Evolutionary conservation across 169 alveolate genomes (phyloP).

Genomic region (Plasmodium billcollinsi): DNA sequence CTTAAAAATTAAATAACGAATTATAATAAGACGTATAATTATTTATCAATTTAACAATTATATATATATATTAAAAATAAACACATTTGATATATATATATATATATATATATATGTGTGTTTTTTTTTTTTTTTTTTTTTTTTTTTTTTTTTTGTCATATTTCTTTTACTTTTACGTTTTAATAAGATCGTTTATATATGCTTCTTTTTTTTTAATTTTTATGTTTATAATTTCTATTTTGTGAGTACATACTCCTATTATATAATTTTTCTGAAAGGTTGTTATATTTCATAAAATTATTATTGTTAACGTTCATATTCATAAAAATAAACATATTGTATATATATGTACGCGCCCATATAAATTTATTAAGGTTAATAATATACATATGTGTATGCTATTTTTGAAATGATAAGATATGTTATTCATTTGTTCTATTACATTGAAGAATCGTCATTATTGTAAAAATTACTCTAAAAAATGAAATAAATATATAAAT

Average conservation of each 20-base stretch:
- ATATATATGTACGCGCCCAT: neutral
- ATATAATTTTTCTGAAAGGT: slow-evolving; percentile 34
- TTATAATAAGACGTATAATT: no score
- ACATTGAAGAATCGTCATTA: slow-evolving; percentile 20
- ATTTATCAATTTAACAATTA: no score
- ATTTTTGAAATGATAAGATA: neutral
- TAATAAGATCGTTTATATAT: no score
- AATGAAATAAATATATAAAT: neutral
- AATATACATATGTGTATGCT: neutral
- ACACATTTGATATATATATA: no score
- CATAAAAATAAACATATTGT: slow-evolving; percentile 2
- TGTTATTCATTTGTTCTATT: neutral
- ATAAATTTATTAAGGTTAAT: neutral
- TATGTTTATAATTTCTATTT: slow-evolving; percentile 17
- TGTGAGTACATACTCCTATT: slow-evolving; percentile 37
- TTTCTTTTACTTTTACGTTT: no score
- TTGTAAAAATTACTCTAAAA: slow-evolving; percentile 11
- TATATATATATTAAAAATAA: no score
- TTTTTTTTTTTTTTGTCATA: neutral
- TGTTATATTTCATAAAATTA: neutral
- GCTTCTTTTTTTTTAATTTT: neutral
- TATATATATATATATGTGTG: no score
- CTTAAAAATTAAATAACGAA: no score
- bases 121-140: no score
- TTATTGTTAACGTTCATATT: neutral